phyloP scores from a whole-genome alignment of 305 asterid genomes.

The Andrographis paniculata region DNA sequence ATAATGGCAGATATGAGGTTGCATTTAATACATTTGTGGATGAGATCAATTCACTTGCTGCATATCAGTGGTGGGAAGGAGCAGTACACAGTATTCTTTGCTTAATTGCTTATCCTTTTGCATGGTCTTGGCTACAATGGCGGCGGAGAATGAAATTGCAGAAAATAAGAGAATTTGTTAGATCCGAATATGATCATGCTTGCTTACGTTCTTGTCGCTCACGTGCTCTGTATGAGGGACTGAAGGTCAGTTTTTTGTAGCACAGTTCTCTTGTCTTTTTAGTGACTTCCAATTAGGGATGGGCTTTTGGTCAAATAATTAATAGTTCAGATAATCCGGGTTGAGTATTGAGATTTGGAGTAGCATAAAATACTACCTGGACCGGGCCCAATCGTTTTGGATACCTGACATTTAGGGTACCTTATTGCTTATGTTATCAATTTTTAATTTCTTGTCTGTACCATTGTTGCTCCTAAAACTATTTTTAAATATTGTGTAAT shows the following conservation, averaged over 20 bases:
- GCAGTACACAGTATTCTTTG: constrained; percentile 81
- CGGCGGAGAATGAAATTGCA: constrained; percentile 85
- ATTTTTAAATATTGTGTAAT: constrained; percentile 5
- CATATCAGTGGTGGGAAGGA: constrained; percentile 99
- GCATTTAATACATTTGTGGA: constrained; percentile 89
- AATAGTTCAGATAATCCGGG: no score
- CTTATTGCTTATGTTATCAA: no score
- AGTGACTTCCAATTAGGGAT: no score
- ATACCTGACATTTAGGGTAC: no score
- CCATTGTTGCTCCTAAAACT: not conserved
- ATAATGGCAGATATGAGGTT: constrained; percentile 75
- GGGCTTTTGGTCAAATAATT: no score
- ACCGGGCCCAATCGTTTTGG: no score
- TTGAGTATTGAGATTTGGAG: no score
- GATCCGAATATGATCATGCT: constrained; percentile 97
- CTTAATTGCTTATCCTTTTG: constrained; percentile 82
- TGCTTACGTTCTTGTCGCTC: constrained; percentile 99
- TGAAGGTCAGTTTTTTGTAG: constrained; percentile 48
- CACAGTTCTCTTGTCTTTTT: not conserved
- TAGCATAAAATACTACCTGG: no score
- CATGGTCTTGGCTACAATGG: constrained; percentile 99
- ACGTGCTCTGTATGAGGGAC: constrained; percentile 97
- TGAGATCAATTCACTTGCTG: constrained; percentile 82
- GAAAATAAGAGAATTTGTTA: constrained; percentile 84
- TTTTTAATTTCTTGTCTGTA: not conserved